Evolutionary conservation across 768 basidiomycete species (phyloP), one percentile per base, ranked within the genome.

Genomic region (Tephrocybe sp.): DNA sequence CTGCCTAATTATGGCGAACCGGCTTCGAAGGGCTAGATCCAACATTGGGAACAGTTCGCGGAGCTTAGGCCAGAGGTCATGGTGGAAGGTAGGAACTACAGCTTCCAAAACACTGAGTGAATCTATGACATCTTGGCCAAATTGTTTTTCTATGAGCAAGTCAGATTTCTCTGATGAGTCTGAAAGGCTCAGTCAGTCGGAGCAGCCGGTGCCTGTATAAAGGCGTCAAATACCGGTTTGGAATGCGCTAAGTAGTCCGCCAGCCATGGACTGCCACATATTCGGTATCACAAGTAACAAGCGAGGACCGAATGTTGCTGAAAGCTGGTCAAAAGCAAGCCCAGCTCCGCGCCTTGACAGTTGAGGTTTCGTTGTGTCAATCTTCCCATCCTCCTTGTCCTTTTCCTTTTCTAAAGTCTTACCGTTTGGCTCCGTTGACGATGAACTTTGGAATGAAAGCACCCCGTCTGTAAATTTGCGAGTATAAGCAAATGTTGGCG

Each of bases 191-290:
- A 31, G 49, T 18, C 7, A 37, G n/a, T 37, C 18, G 39, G n/a
- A n/a, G n/a, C n/a, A n/a, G n/a, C n/a, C n/a, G n/a, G n/a, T n/a
- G n/a, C n/a, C n/a, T n/a, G n/a, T n/a, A n/a, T n/a, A n/a, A n/a
- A n/a, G n/a, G n/a, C n/a, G n/a, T n/a, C n/a, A n/a, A n/a, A n/a
- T 64, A 93, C 93, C 84, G 28, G 76, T 64, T 34, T 74, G 70
- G 55, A 87, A 93, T 19, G 84, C 79, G 45, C 79, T 81, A 37
- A 87, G 58, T 30, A 97, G 64, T 19, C 89, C 86, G 19, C 86
- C 86, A 12, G 84, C 84, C 83, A 97, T 92, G 4, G 89, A 92
- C 41, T 88, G 84, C 95, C 96, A 98, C 78, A 98, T 89, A 56
- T 83, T 92, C 2, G 97, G 96, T n/a, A 98, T 82, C 27, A 81